Evolutionary conservation across 208 protist species (phyloP).

Genomic region (Angomonas ambiguus): DNA sequence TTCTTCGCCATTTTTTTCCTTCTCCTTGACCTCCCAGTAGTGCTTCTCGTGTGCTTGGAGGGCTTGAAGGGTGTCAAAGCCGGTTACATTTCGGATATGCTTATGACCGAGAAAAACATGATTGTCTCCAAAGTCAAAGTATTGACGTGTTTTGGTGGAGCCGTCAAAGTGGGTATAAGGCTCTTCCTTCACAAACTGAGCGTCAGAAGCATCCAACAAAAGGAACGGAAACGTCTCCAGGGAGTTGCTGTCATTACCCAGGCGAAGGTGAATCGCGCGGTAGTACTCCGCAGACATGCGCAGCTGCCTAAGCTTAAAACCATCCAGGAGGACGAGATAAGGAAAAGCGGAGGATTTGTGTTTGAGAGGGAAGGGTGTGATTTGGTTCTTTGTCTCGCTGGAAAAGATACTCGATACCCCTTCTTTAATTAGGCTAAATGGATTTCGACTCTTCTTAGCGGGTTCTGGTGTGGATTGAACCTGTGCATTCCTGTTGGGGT

Average conservation of each 20-base stretch:
- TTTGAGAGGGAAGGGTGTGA: slow-evolving; percentile 39
- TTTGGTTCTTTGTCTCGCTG: slow-evolving; percentile 24
- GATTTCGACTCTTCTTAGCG: slow-evolving; percentile 4
- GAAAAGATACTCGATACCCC: slow-evolving; percentile 28
- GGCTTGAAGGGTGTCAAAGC: slow-evolving; percentile 38
- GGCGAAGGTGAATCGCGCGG: slow-evolving; percentile 41
- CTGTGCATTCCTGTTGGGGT: not conserved
- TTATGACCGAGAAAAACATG: slow-evolving; percentile 43
- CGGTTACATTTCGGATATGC: slow-evolving; percentile 35
- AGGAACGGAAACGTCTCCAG: slow-evolving; percentile 29
- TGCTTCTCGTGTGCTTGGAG: slow-evolving; percentile 32
- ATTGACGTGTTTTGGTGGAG: slow-evolving; percentile 12
- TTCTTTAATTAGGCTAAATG: not conserved
- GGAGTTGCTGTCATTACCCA: slow-evolving; percentile 22
- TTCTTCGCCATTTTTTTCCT: slow-evolving; percentile 11
- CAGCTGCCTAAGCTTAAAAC: slow-evolving; percentile 36
- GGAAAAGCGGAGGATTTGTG: slow-evolving; percentile 26
- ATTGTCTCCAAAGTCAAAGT: slow-evolving; percentile 25
- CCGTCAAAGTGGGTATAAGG: slow-evolving; percentile 24
- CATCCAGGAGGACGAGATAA: slow-evolving; percentile 33
- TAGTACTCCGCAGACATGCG: slow-evolving; percentile 32
- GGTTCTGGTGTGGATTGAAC: slow-evolving; percentile 18
- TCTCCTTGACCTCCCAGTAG: slow-evolving; percentile 19
- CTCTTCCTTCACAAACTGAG: slow-evolving; percentile 16
- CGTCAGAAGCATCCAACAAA: slow-evolving; percentile 32